Percentiles rank a stretch among this genome's conserved stretches.
These are phyloP conservation scores for Raphidocelis subcapitata DNA, from an alignment of 139 green algal species.

Conservation along the genomic window DNA sequence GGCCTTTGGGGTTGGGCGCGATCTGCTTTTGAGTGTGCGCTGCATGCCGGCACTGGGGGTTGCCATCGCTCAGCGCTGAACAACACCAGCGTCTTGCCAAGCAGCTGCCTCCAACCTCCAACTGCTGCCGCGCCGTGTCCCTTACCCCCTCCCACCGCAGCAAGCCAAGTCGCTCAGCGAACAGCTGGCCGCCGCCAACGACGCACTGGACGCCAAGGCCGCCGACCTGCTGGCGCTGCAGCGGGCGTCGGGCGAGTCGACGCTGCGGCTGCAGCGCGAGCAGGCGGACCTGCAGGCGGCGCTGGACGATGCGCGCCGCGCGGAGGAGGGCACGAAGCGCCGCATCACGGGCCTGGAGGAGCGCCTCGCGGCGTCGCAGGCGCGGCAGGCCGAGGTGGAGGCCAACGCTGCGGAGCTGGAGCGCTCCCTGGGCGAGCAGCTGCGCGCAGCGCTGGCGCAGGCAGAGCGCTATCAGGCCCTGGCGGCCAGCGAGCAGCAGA, in stretches of 20 bases:
- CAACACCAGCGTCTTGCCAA: too few relatives aligned
- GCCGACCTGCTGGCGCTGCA: too few relatives aligned
- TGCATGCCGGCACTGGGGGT: too few relatives aligned
- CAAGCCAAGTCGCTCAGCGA: neutral
- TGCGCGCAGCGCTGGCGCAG: neutral
- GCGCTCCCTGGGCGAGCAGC: neutral
- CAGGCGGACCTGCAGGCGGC: neutral
- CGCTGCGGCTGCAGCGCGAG: neutral
- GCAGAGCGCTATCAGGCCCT: slow-evolving; percentile 11
- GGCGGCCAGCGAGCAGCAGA: neutral
- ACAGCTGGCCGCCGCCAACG: neutral
- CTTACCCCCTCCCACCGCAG: slow-evolving; percentile 11
- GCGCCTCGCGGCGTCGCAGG: slow-evolving; percentile 5
- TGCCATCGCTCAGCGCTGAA: too few relatives aligned
- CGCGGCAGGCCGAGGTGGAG: neutral
- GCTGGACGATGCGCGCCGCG: neutral
- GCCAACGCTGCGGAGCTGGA: slow-evolving; percentile 3
- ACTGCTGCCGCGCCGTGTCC: neutral
- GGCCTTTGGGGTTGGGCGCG: slow-evolving; percentile 3
- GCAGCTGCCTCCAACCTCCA: too few relatives aligned
- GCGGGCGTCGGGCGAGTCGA: too few relatives aligned
- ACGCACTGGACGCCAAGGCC: neutral
- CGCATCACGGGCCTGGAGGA: neutral
- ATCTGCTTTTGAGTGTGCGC: too few relatives aligned
- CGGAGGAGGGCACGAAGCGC: too few relatives aligned